Conservation (phyloP, 176 grass and related monocot genomes). For the Metroxylon sagu region DNA sequence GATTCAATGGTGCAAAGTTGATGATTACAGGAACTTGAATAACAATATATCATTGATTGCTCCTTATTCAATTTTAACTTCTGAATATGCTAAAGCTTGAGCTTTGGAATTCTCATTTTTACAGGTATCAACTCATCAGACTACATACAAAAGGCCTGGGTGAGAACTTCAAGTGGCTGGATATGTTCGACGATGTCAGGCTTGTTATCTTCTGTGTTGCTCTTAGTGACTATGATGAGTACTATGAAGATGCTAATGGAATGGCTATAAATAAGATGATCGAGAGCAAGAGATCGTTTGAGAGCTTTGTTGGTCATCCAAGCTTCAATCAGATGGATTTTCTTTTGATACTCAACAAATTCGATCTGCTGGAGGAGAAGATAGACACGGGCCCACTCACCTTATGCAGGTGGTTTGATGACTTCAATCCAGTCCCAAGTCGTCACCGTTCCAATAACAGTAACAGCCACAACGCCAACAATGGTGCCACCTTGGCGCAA, state of each 20-base stretch:
- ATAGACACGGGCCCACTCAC: slow-evolving; percentile 52
- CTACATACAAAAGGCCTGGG: slow-evolving; percentile 54
- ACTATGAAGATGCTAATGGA: slow-evolving; percentile 44
- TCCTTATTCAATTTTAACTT: neutral
- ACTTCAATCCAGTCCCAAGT: slow-evolving; percentile 67
- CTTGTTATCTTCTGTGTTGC: slow-evolving; percentile 75
- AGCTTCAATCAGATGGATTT: slow-evolving; percentile 53
- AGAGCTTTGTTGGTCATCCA: slow-evolving; percentile 47
- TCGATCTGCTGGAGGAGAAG: slow-evolving; percentile 82
- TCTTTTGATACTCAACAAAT: slow-evolving; percentile 79
- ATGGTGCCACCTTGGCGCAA: slow-evolving; percentile 42
- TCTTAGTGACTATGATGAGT: slow-evolving; percentile 67
- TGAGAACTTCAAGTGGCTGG: slow-evolving; percentile 77
- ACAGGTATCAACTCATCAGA: slow-evolving; percentile 83
- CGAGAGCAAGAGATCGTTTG: slow-evolving; percentile 65
- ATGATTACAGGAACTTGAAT: too few relatives aligned
- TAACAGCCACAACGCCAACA: slow-evolving; percentile 20
- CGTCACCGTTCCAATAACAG: slow-evolving; percentile 14
- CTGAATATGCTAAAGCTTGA: neutral
- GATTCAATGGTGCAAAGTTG: too few relatives aligned
- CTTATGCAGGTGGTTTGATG: slow-evolving; percentile 56
- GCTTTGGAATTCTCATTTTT: neutral
- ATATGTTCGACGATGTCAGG: slow-evolving; percentile 80
- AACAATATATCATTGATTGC: too few relatives aligned
- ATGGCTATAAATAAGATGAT: slow-evolving; percentile 65